A percentile compares a stretch with the other conserved stretches of the same genome.
These are phyloP conservation scores for Rubroshorea leprosula DNA, from an alignment of 345 rosid genomes.

Conservation along the genomic window DNA sequence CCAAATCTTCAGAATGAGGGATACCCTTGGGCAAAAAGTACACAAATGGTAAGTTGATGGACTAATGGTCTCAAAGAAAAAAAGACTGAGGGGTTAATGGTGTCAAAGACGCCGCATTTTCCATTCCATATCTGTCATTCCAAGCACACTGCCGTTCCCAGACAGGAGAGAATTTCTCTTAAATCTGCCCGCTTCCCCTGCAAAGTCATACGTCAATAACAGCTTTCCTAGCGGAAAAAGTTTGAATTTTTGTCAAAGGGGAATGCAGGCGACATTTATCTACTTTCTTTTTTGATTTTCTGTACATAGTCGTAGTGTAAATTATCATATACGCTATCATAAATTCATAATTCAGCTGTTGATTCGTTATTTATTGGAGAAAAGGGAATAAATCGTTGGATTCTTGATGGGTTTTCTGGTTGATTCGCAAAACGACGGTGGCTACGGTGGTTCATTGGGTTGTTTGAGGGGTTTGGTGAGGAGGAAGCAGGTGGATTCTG, in stretches of 20 bases:
- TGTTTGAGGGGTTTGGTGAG: conserved; percentile 46
- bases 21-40: too few species aligned
- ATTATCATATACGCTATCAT: not conserved
- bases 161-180: not conserved
- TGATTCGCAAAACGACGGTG: conserved; percentile 32
- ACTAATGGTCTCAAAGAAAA: too few species aligned
- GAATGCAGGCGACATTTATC: not conserved
- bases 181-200: not conserved
- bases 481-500: conserved; percentile 85
- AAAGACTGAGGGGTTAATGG: too few species aligned
- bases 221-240: not conserved
- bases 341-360: not conserved
- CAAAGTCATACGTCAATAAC: too few species aligned
- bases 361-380: not conserved
- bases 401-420: conserved; percentile 44
- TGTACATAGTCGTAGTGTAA: too few species aligned
- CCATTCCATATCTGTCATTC: not conserved
- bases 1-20: too few species aligned
- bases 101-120: too few species aligned
- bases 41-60: too few species aligned
- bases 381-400: not conserved
- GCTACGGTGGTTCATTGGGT: conserved; percentile 44
- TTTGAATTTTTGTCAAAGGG: not conserved
- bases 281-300: too few species aligned
- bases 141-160: not conserved